phyloP scores from a whole-genome alignment of 2,329 filamentous ascomycete species.

The Diplocarpon mali region DNA sequence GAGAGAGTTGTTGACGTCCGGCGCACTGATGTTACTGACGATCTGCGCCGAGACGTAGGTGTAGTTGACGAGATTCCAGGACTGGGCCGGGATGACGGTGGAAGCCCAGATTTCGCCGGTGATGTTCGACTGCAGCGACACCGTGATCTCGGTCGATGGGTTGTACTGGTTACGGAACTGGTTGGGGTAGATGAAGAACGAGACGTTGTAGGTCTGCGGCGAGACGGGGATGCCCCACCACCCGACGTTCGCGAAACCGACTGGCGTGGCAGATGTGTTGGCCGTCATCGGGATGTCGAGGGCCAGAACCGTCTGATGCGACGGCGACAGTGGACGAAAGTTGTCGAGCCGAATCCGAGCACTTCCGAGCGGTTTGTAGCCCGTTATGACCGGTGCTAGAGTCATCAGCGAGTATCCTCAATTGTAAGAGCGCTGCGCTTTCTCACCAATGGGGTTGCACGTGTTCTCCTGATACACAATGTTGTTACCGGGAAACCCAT shows the following conservation, averaged over 20 bases:
- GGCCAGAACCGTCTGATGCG: slow-evolving; percentile 12
- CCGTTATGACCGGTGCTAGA: slow-evolving; percentile 37
- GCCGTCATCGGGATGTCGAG: slow-evolving; percentile 12
- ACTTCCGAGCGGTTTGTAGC: slow-evolving; percentile 41
- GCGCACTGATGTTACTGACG: slow-evolving; percentile 9
- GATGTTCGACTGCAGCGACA: slow-evolving; percentile 22
- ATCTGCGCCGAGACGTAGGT: slow-evolving; percentile 15
- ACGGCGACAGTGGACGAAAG: slow-evolving; percentile 11
- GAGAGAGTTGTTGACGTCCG: slow-evolving; percentile 41
- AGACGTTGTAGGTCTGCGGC: slow-evolving; percentile 25
- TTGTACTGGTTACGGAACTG: slow-evolving; percentile 17
- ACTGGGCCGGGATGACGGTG: slow-evolving; percentile 17
- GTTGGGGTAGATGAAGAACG: slow-evolving; percentile 28
- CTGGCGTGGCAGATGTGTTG: slow-evolving; percentile 14
- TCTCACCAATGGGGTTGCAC: slow-evolving; percentile 12
- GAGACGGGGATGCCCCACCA: slow-evolving; percentile 27
- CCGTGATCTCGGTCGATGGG: slow-evolving; percentile 13
- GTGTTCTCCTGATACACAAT: slow-evolving; percentile 14
- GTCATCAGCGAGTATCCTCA: slow-evolving; percentile 9
- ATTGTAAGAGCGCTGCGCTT: slow-evolving; percentile 17
- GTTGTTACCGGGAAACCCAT: slow-evolving; percentile 2
- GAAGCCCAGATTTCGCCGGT: slow-evolving; percentile 23
- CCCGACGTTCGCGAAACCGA: slow-evolving; percentile 25
- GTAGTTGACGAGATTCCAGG: slow-evolving; percentile 32
- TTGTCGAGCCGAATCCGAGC: slow-evolving; percentile 10